Evolutionary conservation across 495 filamentous ascomycete genomes (phyloP).

Genomic region (Xylaria scruposa): DNA sequence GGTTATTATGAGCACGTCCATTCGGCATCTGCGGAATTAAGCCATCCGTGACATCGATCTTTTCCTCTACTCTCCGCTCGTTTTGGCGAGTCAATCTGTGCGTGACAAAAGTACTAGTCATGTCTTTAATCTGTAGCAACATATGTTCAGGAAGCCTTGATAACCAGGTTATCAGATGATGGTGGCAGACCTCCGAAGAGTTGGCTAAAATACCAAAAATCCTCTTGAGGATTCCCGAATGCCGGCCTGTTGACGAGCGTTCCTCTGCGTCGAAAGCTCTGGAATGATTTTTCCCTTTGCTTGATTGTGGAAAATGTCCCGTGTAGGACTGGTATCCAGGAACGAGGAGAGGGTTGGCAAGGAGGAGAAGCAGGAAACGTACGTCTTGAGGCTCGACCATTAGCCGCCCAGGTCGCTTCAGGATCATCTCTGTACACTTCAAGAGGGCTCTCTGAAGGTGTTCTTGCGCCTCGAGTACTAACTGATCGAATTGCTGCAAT

Average conservation of each 20-base stretch:
- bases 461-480: constrained; percentile 69
- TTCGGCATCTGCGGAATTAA: constrained; percentile 74
- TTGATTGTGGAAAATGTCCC: constrained; percentile 35
- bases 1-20: constrained; percentile 64
- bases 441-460: constrained; percentile 74
- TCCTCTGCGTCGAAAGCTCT: constrained; percentile 36
- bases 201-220: constrained; percentile 83
- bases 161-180: constrained; percentile 85
- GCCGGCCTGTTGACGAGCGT: constrained; percentile 45
- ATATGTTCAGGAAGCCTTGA: constrained; percentile 71
- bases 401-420: constrained; percentile 82
- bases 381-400: constrained; percentile 73
- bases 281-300: constrained; percentile 38
- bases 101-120: constrained; percentile 80
- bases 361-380: constrained; percentile 81
- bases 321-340: constrained; percentile 46
- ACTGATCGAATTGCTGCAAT: constrained; percentile 60
- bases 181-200: constrained; percentile 76
- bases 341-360: constrained; percentile 81
- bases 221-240: constrained; percentile 87
- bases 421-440: constrained; percentile 80
- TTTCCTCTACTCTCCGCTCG: constrained; percentile 66
- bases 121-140: constrained; percentile 75
- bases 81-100: constrained; percentile 79
- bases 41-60: constrained; percentile 64